Conservation (phyloP, 2,329 filamentous ascomycete genomes). For the Grosmannia penicillata region DNA sequence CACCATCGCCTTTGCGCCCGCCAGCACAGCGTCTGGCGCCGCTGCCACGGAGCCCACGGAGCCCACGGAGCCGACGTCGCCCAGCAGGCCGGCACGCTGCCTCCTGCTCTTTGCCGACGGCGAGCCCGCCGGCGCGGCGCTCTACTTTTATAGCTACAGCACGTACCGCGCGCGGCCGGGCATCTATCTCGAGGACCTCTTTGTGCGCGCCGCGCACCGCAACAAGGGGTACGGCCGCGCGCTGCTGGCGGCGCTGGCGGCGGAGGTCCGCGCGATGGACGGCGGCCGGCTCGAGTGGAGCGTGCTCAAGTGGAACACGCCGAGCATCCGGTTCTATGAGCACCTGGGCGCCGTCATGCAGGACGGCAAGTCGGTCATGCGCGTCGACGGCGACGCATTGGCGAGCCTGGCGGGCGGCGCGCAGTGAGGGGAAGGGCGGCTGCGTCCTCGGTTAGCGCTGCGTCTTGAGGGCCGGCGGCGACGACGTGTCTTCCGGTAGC, state of each 20-base stretch:
- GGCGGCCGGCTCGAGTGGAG: slow-evolving; percentile 77
- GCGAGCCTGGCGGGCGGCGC: slow-evolving; percentile 34
- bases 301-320: slow-evolving; percentile 86
- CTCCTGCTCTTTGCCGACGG: no score
- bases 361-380: slow-evolving; percentile 62
- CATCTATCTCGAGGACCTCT: slow-evolving; percentile 91
- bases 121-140: slow-evolving; percentile 66
- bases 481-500: no score
- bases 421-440: no score
- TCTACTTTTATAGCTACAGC: slow-evolving; percentile 93
- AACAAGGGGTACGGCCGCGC: slow-evolving; percentile 67
- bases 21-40: no score
- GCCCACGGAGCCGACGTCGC: slow-evolving; percentile 38
- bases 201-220: slow-evolving; percentile 55
- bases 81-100: no score
- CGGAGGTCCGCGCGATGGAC: slow-evolving; percentile 56
- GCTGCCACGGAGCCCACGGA: slow-evolving; percentile 15
- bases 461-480: no score
- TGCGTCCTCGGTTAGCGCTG: no score
- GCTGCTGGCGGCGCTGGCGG: slow-evolving; percentile 63
- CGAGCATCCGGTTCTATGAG: slow-evolving; percentile 77
- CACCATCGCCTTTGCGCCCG: slow-evolving; percentile 65
- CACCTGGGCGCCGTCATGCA: slow-evolving; percentile 50
- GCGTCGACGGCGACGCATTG: slow-evolving; percentile 54
- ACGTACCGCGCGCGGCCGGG: slow-evolving; percentile 82